phyloP scores from a whole-genome alignment of 1,284 basidiomycete species.

The Sporisorium scitamineum region DNA sequence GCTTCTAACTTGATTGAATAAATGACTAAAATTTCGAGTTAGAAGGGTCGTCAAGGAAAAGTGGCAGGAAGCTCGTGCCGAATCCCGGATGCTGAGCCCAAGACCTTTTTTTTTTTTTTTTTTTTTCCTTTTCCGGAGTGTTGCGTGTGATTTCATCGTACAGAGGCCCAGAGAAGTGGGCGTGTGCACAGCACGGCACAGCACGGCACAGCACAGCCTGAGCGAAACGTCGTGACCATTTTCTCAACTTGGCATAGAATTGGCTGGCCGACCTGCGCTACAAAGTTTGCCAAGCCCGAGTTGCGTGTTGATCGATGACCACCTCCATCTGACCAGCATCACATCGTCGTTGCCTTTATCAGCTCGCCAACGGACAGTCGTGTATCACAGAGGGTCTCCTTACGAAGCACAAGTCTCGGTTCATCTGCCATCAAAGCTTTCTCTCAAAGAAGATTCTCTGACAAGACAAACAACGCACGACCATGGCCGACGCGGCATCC shows the following conservation, averaged over 20 bases:
- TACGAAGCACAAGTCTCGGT: not conserved
- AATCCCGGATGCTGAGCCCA: slow-evolving; percentile 18
- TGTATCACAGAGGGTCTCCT: not conserved
- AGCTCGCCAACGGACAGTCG: not conserved
- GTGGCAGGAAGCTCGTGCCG: slow-evolving; percentile 3
- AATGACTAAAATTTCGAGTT: slow-evolving; percentile 22
- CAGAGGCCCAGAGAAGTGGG: slow-evolving; percentile 6
- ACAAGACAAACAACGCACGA: slow-evolving; percentile 1
- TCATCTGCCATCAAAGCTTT: not conserved
- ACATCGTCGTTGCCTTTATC: not conserved
- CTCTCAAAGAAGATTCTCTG: not conserved
- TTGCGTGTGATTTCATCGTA: slow-evolving; percentile 38
- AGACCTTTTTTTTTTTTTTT: not conserved
- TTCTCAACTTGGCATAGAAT: not conserved
- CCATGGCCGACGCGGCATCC: slow-evolving; percentile 44
- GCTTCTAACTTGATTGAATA: no score
- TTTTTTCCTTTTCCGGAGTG: slow-evolving; percentile 1
- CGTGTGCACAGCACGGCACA: slow-evolving; percentile 8
- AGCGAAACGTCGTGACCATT: not conserved
- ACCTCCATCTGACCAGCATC: not conserved
- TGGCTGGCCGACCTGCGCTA: not conserved
- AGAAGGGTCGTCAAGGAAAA: slow-evolving; percentile 18
- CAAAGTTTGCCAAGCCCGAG: slow-evolving; percentile 15
- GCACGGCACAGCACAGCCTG: slow-evolving; percentile 17
- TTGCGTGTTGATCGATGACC: not conserved